Percentiles rank a stretch among this genome's conserved stretches.
Evolutionary conservation across 2,329 filamentous ascomycete genomes (phyloP).

Genomic region (Ophiocordyceps camponoti-saundersi): DNA sequence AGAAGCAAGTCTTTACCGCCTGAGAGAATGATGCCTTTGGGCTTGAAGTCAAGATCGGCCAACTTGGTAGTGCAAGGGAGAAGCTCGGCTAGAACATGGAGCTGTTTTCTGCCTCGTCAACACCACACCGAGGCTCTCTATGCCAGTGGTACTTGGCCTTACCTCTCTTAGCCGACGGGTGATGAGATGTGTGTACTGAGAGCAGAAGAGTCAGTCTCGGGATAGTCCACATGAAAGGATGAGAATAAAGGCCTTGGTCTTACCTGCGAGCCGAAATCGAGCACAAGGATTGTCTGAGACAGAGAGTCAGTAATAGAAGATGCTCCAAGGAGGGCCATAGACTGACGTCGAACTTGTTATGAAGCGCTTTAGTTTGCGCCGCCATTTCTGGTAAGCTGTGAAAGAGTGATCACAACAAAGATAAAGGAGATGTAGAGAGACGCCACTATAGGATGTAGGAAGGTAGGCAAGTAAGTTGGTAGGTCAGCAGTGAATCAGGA

Average conservation of each 20-base stretch:
- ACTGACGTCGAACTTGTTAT: not conserved
- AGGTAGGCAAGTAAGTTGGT: too few species aligned
- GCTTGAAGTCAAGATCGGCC: conserved; percentile 57
- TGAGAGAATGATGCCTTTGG: conserved; percentile 57
- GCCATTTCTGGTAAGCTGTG: not conserved
- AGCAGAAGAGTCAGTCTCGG: not conserved
- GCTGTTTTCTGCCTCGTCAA: not conserved
- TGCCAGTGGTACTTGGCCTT: not conserved
- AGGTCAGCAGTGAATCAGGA: too few species aligned
- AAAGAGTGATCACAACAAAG: too few species aligned
- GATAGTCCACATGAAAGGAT: not conserved
- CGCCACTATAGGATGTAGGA: too few species aligned
- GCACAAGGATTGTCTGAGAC: not conserved
- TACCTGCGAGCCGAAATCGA: not conserved
- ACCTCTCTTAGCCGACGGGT: not conserved
- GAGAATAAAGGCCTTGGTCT: not conserved
- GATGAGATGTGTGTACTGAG: not conserved
- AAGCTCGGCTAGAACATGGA: conserved; percentile 44
- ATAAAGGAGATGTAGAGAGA: too few species aligned
- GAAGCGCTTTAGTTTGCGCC: not conserved
- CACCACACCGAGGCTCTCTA: not conserved
- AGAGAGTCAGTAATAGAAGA: not conserved
- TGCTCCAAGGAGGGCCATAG: not conserved
- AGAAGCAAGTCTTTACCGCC: conserved; percentile 13
- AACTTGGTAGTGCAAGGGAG: conserved; percentile 74